phyloP scores from a whole-genome alignment of 352 stramenopile genomes.

The Globisporangium rhizosaccharum region DNA sequence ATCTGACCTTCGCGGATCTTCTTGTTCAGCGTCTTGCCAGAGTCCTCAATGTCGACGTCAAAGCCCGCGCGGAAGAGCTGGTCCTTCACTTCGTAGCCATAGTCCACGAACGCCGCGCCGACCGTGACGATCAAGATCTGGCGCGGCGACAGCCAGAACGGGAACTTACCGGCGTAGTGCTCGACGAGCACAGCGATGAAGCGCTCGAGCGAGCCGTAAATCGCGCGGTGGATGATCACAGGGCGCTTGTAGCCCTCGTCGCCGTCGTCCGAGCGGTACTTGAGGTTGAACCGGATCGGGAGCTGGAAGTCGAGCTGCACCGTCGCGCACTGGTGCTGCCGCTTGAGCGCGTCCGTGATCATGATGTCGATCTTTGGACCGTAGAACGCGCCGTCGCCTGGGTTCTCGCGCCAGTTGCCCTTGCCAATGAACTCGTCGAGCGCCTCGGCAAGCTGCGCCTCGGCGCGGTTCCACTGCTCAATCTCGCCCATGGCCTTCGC shows the following conservation, averaged over 20 bases:
- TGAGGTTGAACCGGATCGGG: constrained; percentile 92
- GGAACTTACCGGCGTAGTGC: constrained; percentile 94
- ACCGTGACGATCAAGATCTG: constrained; percentile 83
- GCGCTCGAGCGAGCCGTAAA: constrained; percentile 96
- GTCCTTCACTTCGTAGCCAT: constrained; percentile 91
- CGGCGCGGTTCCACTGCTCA: constrained; percentile 91
- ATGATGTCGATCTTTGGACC: constrained; percentile 98
- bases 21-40: constrained; percentile 83
- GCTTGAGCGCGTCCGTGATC: constrained; percentile 94
- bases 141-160: constrained; percentile 90
- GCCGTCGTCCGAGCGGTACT: constrained; percentile 62
- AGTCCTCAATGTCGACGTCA: constrained; percentile 64
- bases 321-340: constrained; percentile 96
- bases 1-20: constrained; percentile 71
- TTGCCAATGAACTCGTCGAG: constrained; percentile 87
- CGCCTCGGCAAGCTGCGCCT: constrained; percentile 61
- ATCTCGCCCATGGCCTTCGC: constrained; percentile 94
- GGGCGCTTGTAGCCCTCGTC: constrained; percentile 88
- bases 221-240: constrained; percentile 96
- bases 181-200: constrained; percentile 98
- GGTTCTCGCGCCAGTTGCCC: constrained; percentile 97
- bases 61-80: constrained; percentile 89
- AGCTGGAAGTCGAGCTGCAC: constrained; percentile 98
- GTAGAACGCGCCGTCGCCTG: constrained; percentile 97
- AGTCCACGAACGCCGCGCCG: constrained; percentile 91